Evolutionary conservation across 2,329 filamentous ascomycete species (phyloP), one percentile per base, ranked within the genome.

Genomic region (Plenodomus biglobosus): DNA sequence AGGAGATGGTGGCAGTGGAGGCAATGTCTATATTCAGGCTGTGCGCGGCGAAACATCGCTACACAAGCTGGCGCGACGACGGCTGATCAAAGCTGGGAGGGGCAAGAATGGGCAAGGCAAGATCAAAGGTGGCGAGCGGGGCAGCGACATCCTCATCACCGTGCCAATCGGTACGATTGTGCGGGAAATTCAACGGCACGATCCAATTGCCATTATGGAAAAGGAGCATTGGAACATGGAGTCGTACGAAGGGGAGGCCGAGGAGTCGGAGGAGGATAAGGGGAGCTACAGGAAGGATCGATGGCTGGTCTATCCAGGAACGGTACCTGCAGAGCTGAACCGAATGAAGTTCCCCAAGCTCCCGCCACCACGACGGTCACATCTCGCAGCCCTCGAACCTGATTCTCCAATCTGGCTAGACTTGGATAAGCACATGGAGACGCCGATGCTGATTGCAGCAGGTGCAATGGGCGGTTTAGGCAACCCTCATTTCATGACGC

Each of bases 161-260:
- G 94, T 99, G 0, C 94, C 94, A 0, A 88, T 97, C 4, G 94
- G 94, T 3, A 99, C 94, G 0, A 85, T 99, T 2, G 81, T 99
- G 2, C 81, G 89, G 24, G 94, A 99, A 73, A 75, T 96, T 3
- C 83, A 84, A 56, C 80, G 94, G 32, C 76, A 85, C 44, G 92
- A 97, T 66, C 90, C 91, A 0, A 78, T 88, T 5, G 82, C 82
- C 8, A 85, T 91, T 42, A 87, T 91, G 62, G 77, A 84, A 39
- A 53, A 68, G 17, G 56, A 68, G 48, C 58, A 65, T 46, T 48
- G 66, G 50, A 55, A 58, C 46, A 71, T 52, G 42, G 61, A 59
- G 56, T 46, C 41, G 10, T 44, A 58, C 19, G 50, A 53, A 11
- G 48, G 59, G 40, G 56, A 57, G 13, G 50, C 61, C 38, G 59